A percentile compares a stretch with the other conserved stretches of the same genome.
These are phyloP conservation scores for Spergularia bocconei DNA, from an alignment of 148 eudicot genomes.

Conservation along the genomic window DNA sequence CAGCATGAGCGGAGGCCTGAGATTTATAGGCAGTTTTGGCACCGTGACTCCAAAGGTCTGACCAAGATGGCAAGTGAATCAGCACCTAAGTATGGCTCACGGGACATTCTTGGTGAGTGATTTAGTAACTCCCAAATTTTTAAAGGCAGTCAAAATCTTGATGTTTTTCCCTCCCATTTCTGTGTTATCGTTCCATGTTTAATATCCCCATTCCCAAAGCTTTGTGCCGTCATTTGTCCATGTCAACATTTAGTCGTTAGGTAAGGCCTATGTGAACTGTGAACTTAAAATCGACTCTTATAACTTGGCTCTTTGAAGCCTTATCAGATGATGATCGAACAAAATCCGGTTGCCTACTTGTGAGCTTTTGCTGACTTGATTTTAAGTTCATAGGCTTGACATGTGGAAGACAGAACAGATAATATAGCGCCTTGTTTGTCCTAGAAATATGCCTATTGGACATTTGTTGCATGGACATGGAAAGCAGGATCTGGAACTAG, in stretches of 20 bases:
- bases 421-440: no score
- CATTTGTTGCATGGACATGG: no score
- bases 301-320: neutral
- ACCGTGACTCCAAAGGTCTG: conserved; percentile 42
- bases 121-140: neutral
- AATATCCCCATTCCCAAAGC: neutral
- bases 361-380: no score
- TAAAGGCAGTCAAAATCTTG: neutral
- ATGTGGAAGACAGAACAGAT: no score
- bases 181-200: neutral
- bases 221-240: neutral
- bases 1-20: conserved; percentile 70
- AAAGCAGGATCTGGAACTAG: no score
- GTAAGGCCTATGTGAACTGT: neutral
- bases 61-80: conserved; percentile 40
- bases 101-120: conserved; percentile 81
- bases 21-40: conserved; percentile 64
- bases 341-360: no score
- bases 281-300: neutral
- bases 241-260: no score
- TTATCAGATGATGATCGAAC: no score
- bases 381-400: no score
- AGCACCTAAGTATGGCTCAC: conserved; percentile 34
- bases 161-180: neutral
- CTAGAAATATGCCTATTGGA: no score